Evolutionary conservation across 441 rosid genomes (phyloP).

Genomic region (Populus hybrid): DNA sequence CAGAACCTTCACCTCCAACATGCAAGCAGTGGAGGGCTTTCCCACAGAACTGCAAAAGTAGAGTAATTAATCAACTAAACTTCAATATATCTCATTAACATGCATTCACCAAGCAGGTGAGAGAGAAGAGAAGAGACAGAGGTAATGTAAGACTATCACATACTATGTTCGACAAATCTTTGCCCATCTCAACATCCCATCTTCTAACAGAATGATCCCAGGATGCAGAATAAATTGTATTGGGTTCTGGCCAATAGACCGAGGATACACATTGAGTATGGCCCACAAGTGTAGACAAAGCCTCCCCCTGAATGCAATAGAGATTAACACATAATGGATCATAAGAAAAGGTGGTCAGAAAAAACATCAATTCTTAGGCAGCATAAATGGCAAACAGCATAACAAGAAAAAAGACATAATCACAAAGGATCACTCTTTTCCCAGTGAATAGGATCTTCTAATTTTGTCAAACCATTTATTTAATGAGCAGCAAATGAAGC

Average conservation of each 20-base stretch:
- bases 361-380: conserved; percentile 1
- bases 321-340: background rate
- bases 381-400: background rate
- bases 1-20: conserved; percentile 90
- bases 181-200: conserved; percentile 92
- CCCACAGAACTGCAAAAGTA: conserved; percentile 60
- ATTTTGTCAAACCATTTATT: background rate
- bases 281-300: conserved; percentile 73
- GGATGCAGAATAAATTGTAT: conserved; percentile 78
- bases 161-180: conserved; percentile 68
- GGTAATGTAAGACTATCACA: conserved; percentile 24
- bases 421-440: background rate
- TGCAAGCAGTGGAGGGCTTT: conserved; percentile 80
- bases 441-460: background rate
- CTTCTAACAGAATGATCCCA: conserved; percentile 90
- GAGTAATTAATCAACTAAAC: background rate
- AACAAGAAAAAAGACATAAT: background rate
- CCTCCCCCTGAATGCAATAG: conserved; percentile 57
- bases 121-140: conserved; percentile 8
- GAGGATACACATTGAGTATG: conserved; percentile 85
- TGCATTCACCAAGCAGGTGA: background rate
- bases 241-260: conserved; percentile 77
- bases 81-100: background rate
- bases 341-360: background rate
- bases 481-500: background rate